Base-by-base conservation (phyloP, 345 rosid species). In the Hibiscus trionum region DNA sequence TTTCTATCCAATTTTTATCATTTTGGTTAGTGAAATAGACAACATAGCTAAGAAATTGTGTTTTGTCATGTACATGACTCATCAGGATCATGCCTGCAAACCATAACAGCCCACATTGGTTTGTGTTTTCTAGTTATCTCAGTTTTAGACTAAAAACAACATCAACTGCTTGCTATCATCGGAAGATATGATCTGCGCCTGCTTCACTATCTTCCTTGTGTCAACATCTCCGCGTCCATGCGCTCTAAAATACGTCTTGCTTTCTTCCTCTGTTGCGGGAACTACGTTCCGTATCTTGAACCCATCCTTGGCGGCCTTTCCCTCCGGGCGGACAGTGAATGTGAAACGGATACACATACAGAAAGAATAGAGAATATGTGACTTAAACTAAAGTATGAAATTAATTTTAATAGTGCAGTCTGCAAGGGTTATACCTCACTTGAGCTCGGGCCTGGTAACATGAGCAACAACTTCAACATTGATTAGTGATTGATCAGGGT, bases 391-490 rank as follows among this genome's bases (percentile, higher is more conserved):
- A 19, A 55, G 16, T 7, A 26, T 11, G 64, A 55, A 76, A 35
- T 35, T 33, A 46, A 16, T 27, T 27, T 1, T 17, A 49, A 67
- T 24, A 31, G 55, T 35, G 50, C 11, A 7, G 46, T 21, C 27
- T 10, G 24, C 44, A 31, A 8, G 46, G 61, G 24, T 68, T 62
- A 2, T 78, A 90, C 99, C 97, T 95, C 97, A 35, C 97, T 88
- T 24, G 53, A 95, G 76, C 86, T 95, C 99, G 21, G 97, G 97
- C 69, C 91, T 86, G n/a, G 97, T 89, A 77, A 92, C 99, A 83
- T 95, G 97, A 46, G 99, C 99, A 64, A 91, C 96, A 65, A 90
- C 99, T 85, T 95, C 99, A 16, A 95, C 83, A 66, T 78, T 87
- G 33, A 95, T 89, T 37, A 90, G 80, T 14, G 99, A 96, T 75